These are phyloP conservation scores for Kurtzmaniella quercitrusa DNA, from an alignment of 1,139 yeast genomes.

Conservation along the genomic window DNA sequence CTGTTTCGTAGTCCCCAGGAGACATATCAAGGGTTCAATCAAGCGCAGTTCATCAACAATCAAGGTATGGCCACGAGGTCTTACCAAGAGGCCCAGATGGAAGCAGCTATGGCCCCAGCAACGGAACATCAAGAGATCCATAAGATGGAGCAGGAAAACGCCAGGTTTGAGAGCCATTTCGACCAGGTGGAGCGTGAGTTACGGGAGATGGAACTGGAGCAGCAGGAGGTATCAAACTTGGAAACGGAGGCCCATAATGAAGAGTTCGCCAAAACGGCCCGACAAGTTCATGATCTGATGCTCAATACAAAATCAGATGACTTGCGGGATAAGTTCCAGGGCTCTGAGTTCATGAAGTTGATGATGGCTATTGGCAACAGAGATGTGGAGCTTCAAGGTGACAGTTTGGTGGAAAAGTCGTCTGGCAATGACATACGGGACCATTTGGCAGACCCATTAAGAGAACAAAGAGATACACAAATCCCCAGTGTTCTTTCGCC, in stretches of 20 bases:
- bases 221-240: conserved; percentile 9
- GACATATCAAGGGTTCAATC: not conserved
- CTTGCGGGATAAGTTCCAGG: conserved; percentile 30
- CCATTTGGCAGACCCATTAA: conserved; percentile 20
- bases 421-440: conserved; percentile 27
- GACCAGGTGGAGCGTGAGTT: conserved; percentile 34
- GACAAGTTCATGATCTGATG: conserved; percentile 33
- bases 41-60: not conserved
- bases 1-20: not conserved
- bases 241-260: conserved; percentile 24
- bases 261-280: conserved; percentile 40
- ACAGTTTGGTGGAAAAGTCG: conserved; percentile 28
- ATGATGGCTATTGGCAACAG: conserved; percentile 37
- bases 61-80: not conserved
- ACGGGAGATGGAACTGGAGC: conserved; percentile 10
- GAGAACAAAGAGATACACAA: conserved; percentile 4
- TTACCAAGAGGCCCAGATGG: not conserved
- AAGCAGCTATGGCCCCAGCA: conserved; percentile 5
- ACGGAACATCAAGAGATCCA: conserved; percentile 32
- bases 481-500: not conserved
- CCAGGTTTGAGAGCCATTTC: conserved; percentile 33
- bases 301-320: conserved; percentile 16
- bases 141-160: conserved; percentile 22
- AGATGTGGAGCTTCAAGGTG: conserved; percentile 38
- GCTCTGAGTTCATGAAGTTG: conserved; percentile 37